phyloP scores from a whole-genome alignment of 179 eudicot species.

The Amaranthus tricolor region DNA sequence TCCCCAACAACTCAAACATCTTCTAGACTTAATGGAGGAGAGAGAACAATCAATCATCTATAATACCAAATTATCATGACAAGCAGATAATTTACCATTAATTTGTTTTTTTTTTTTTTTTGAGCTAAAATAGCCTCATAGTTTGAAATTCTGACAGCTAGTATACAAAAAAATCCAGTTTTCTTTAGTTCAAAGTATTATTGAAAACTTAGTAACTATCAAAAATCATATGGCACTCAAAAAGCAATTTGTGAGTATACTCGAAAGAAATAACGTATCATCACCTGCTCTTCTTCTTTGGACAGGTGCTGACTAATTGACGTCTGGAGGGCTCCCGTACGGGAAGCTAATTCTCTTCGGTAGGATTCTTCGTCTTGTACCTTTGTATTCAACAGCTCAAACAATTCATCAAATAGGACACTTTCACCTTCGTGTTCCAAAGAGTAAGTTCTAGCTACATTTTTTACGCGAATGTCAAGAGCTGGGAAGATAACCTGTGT shows the following conservation, averaged over 20 bases:
- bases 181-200: background rate
- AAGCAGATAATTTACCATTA: background rate
- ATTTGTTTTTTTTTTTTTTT: background rate
- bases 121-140: background rate
- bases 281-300: slow-evolving; percentile 95
- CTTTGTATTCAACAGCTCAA: slow-evolving; percentile 58
- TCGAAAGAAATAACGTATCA: background rate
- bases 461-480: slow-evolving; percentile 93
- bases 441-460: slow-evolving; percentile 93
- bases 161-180: background rate
- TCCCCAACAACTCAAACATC: background rate
- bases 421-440: slow-evolving; percentile 98
- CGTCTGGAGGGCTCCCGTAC: slow-evolving; percentile 91
- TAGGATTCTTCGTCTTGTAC: slow-evolving; percentile 68
- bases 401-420: slow-evolving; percentile 85
- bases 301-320: slow-evolving; percentile 96
- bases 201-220: background rate
- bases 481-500: slow-evolving; percentile 94
- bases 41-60: background rate
- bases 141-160: background rate
- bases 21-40: background rate
- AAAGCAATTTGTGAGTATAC: background rate
- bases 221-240: background rate
- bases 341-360: slow-evolving; percentile 88
- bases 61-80: background rate